These are phyloP conservation scores for Pleurotus giganteus DNA, from an alignment of 768 basidiomycete species.

Conservation along the genomic window DNA sequence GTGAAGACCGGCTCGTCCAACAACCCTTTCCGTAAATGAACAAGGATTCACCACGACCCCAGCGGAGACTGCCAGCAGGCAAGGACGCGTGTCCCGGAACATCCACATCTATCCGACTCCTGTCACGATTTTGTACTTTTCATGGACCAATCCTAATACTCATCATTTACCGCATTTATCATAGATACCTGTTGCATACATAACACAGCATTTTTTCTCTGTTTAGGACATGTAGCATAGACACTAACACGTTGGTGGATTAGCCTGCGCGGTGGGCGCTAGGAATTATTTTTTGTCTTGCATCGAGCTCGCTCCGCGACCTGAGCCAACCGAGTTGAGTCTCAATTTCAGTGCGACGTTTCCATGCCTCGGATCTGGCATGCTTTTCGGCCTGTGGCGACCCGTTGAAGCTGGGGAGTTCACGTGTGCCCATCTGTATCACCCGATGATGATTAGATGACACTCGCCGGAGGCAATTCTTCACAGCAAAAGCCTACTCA, in stretches of 20 bases:
- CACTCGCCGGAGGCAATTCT: slow-evolving; percentile 3
- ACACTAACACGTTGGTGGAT: neutral
- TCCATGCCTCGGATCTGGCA: slow-evolving; percentile 6
- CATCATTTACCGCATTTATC: slow-evolving; percentile 2
- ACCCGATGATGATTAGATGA: slow-evolving; percentile 6
- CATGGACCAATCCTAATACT: slow-evolving; percentile 7
- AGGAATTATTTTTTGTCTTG: too few species aligned
- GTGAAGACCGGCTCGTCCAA: slow-evolving; percentile 42
- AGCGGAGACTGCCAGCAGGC: neutral
- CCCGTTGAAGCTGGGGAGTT: neutral
- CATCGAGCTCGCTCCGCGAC: neutral
- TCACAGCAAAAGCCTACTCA: slow-evolving; percentile 9
- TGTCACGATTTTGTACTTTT: neutral
- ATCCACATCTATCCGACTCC: slow-evolving; percentile 10
- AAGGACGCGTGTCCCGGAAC: slow-evolving; percentile 5
- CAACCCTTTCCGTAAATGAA: slow-evolving; percentile 54
- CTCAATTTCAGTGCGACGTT: neutral
- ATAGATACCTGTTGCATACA: slow-evolving; percentile 7
- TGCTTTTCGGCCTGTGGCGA: neutral
- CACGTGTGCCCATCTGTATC: slow-evolving; percentile 3
- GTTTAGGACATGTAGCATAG: neutral
- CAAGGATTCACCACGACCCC: slow-evolving; percentile 6
- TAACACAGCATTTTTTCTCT: neutral
- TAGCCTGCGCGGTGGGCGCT: neutral
- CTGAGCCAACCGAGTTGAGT: neutral